Percentiles rank a stretch among this genome's conserved stretches.
Conservation (phyloP, 768 basidiomycete genomes). For the Lepiota subincarnata region DNA sequence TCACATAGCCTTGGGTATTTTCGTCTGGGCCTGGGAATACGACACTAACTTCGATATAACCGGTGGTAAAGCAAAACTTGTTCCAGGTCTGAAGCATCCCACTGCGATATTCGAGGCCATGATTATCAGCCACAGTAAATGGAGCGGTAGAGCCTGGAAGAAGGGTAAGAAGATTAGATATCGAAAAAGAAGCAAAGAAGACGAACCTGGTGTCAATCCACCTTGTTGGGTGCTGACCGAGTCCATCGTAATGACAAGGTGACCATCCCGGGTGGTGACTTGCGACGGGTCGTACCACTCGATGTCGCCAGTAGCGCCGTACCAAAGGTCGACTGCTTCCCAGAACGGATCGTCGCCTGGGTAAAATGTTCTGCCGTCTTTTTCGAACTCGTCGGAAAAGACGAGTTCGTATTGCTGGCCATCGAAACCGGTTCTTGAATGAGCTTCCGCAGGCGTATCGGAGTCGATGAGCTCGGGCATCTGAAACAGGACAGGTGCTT, state of each 20-base stretch:
- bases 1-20: slow-evolving; percentile 44
- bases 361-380: slow-evolving; percentile 60
- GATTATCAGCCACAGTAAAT: slow-evolving; percentile 42
- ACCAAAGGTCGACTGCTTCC: slow-evolving; percentile 74
- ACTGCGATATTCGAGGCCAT: slow-evolving; percentile 59
- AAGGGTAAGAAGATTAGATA: neutral
- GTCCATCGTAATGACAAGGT: slow-evolving; percentile 69
- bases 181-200: neutral
- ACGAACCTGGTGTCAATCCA: slow-evolving; percentile 29
- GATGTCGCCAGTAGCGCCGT: slow-evolving; percentile 61
- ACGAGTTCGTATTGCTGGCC: slow-evolving; percentile 64
- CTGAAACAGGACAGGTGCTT: slow-evolving; percentile 53
- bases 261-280: slow-evolving; percentile 61
- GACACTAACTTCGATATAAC: slow-evolving; percentile 69
- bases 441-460: slow-evolving; percentile 59
- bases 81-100: slow-evolving; percentile 91
- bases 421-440: slow-evolving; percentile 67
- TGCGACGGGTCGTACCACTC: slow-evolving; percentile 77
- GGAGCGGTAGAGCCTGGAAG: slow-evolving; percentile 39
- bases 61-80: slow-evolving; percentile 82
- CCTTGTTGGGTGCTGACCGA: slow-evolving; percentile 25
- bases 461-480: slow-evolving; percentile 66
- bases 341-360: slow-evolving; percentile 64
- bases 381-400: slow-evolving; percentile 77
- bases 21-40: slow-evolving; percentile 57